Base-by-base conservation (phyloP, 176 grass and related monocot species). In the Bonia amplexicaulis region DNA sequence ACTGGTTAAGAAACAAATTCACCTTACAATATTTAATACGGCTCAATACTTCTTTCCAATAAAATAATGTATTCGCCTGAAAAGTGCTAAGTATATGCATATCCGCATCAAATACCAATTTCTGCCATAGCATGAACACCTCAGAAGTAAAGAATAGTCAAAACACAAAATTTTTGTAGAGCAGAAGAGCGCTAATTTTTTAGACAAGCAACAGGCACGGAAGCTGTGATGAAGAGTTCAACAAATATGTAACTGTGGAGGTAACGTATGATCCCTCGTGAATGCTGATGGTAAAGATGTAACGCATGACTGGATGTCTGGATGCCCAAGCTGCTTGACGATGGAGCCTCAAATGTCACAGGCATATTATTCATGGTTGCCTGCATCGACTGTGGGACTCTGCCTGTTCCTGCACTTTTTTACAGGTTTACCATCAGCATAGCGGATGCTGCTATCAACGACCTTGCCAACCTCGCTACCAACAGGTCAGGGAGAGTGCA, bases 71-170 rank as follows among this genome's bases (percentile, higher is more conserved):
- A n/a, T n/a, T n/a, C n/a, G n/a, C n/a, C n/a, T n/a, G n/a, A n/a
- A n/a, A n/a, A n/a, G n/a, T n/a, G n/a, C n/a, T n/a, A n/a, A n/a
- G n/a, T n/a, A n/a, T n/a, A n/a, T n/a, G n/a, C n/a, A n/a, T n/a
- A n/a, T n/a, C n/a, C n/a, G n/a, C n/a, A n/a, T n/a, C n/a, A n/a
- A n/a, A n/a, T n/a, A 31, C 96, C 96, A 69, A 90, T 85, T 86
- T 98, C 96, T 9, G 93, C 96, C 96, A 99, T 99, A 48, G 94
- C 80, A 74, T 99, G 84, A 57, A 99, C 94, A 82, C 93, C 96
- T 98, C 80, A 90, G 60, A 59, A 80, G 23, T 25, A 74, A 74
- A 79, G 8, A 74, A 63, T 20, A 86, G 78, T 85, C 59, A 58
- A 29, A 41, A 69, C 1, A 41, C 13, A 9, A 44, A 55, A 87